Conservation (phyloP, 2,329 filamentous ascomycete species). For the Eurotiales sp. region DNA sequence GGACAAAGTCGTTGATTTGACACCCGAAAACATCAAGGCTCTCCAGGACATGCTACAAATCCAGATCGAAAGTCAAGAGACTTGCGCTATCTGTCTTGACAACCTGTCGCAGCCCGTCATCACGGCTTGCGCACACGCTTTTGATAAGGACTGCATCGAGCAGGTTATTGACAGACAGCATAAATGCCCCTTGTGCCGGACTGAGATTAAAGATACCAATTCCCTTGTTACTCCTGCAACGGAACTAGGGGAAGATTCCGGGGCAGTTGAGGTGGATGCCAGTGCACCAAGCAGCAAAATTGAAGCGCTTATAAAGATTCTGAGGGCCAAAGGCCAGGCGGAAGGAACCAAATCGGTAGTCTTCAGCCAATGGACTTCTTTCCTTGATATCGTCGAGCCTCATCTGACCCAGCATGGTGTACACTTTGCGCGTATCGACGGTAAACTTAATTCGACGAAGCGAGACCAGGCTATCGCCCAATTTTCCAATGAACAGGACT, state of each 20-base stretch:
- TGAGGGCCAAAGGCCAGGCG: slow-evolving; percentile 64
- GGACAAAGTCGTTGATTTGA: slow-evolving; percentile 65
- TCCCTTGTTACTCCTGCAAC: slow-evolving; percentile 65
- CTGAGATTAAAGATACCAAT: slow-evolving; percentile 57
- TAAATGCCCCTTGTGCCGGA: slow-evolving; percentile 82
- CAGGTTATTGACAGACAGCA: slow-evolving; percentile 70
- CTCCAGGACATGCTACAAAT: slow-evolving; percentile 73
- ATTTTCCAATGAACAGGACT: slow-evolving; percentile 64
- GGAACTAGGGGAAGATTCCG: slow-evolving; percentile 49
- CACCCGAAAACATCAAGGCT: slow-evolving; percentile 65
- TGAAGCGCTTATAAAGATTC: slow-evolving; percentile 70
- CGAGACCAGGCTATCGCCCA: slow-evolving; percentile 69
- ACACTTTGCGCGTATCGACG: slow-evolving; percentile 70
- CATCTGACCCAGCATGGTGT: slow-evolving; percentile 61
- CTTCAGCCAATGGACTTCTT: slow-evolving; percentile 77
- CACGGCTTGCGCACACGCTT: slow-evolving; percentile 78
- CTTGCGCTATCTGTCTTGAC: slow-evolving; percentile 80
- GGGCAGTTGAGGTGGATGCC: slow-evolving; percentile 54
- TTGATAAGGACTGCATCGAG: slow-evolving; percentile 70
- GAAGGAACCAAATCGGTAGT: slow-evolving; percentile 71
- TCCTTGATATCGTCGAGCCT: slow-evolving; percentile 70
- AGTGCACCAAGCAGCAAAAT: slow-evolving; percentile 76
- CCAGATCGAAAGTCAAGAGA: slow-evolving; percentile 74
- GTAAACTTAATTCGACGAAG: slow-evolving; percentile 64
- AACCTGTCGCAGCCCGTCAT: slow-evolving; percentile 69